Evolutionary conservation across 1,139 yeast genomes (phyloP).

Genomic region (Magnusiomyces tetraspermus): DNA sequence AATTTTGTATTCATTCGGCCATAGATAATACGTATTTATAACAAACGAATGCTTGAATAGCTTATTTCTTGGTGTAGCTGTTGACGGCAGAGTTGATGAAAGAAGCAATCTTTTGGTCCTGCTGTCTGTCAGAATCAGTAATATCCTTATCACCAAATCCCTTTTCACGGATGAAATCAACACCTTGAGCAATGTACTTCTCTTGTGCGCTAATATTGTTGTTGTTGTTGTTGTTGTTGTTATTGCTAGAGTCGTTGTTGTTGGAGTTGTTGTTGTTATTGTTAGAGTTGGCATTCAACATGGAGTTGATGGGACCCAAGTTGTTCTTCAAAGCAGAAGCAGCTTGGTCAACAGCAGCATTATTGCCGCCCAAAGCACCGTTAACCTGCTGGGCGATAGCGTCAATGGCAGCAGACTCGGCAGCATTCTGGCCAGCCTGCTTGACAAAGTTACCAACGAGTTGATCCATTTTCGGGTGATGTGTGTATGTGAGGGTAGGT

Average conservation of each 20-base stretch:
- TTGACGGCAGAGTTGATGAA: not conserved
- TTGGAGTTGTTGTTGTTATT: not conserved
- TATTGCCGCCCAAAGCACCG: slow-evolving; percentile 53
- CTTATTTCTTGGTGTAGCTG: too few relatives aligned
- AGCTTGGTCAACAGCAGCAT: slow-evolving; percentile 36
- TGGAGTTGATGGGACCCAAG: not conserved
- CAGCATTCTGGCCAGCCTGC: slow-evolving; percentile 45
- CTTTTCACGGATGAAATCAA: not conserved
- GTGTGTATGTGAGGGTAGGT: not conserved
- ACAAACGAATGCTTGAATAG: too few relatives aligned
- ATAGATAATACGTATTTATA: too few relatives aligned
- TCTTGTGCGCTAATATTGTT: not conserved
- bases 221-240: not conserved
- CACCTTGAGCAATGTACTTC: not conserved
- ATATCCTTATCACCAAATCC: not conserved
- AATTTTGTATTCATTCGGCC: too few relatives aligned
- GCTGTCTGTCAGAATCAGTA: not conserved
- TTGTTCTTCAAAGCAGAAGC: slow-evolving; percentile 6
- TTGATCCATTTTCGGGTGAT: slow-evolving; percentile 36
- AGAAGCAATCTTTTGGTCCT: not conserved
- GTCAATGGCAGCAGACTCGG: slow-evolving; percentile 55
- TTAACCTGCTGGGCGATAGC: slow-evolving; percentile 71
- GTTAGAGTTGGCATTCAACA: not conserved
- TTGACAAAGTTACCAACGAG: slow-evolving; percentile 56
- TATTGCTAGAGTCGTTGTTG: not conserved